Percentiles rank a stretch among this genome's conserved stretches.
phyloP scores from a whole-genome alignment of 2,329 filamentous ascomycete species.

The Aspergillus fischeri region DNA sequence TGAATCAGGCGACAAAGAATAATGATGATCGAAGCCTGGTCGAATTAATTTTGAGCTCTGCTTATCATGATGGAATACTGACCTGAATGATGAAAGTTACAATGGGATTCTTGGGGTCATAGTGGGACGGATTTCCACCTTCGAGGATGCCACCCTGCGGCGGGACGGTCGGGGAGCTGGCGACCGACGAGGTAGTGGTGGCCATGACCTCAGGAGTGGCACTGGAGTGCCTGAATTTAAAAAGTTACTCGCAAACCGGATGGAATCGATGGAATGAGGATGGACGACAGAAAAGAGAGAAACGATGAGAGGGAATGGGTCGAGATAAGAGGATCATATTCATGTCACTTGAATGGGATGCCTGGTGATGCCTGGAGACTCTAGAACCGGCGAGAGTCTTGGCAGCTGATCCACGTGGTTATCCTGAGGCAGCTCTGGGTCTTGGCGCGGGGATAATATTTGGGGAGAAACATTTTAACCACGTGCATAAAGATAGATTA shows the following conservation, averaged over 20 bases:
- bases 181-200: neutral
- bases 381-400: no score
- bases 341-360: neutral
- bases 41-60: neutral
- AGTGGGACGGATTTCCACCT: conserved; percentile 63
- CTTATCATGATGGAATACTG: conserved; percentile 12
- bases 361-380: no score
- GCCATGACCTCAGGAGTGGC: neutral
- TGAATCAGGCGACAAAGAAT: conserved; percentile 70
- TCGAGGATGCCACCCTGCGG: conserved; percentile 68
- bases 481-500: no score
- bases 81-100: conserved; percentile 73
- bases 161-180: conserved; percentile 30
- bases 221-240: neutral
- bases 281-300: neutral
- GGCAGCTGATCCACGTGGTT: no score
- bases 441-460: neutral
- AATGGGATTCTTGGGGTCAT: conserved; percentile 68
- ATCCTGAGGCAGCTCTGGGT: neutral
- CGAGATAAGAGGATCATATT: neutral
- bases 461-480: no score
- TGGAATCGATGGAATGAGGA: neutral
- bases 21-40: conserved; percentile 66
- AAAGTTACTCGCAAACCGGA: no score
- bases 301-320: no score